Evolutionary conservation across 352 stramenopile species (phyloP), one percentile per base, ranked within the genome.

Genomic region (Phytophthora pseudosyringae): DNA sequence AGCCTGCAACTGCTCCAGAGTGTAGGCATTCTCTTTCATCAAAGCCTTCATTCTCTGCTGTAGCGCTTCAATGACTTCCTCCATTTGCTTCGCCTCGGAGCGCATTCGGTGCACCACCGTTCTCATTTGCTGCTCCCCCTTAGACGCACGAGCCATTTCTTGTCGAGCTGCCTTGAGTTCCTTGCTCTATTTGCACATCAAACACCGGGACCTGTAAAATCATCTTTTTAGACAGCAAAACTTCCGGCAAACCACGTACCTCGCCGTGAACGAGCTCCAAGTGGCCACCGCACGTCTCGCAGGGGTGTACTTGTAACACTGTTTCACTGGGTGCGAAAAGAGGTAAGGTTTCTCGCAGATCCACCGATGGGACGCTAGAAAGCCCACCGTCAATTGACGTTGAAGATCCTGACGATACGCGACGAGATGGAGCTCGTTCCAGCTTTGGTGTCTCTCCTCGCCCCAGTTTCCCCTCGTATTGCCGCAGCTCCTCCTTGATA

Each of bases 191-290:
- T 10, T 26, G 32, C 33, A 46, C 10, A 49, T 5, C 33, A 47
- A 58, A 38, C 8, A 29, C 15, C 28, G 31, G n/a, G 8, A 57
- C 21, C 21, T 21, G 21, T 21, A 35, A 13, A 4, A 44, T 44
- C 33, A 55, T 16, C 1, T 16, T 45, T 40, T 28, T 26, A 15
- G 8, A 46, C 31, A 16, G 40, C 5, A 33, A 10, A 51, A 31
- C 0, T 25, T 53, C 18, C 21, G 18, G 18, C 45, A 44, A 47
- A 13, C n/a, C 7, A 59, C 67, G 15, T 59, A 89, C 80, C 67
- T 94, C 86, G 38, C 85, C 83, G 53, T 93, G 86, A 45, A 93
- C 77, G 15, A 95, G 80, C 50, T 95, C 86, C 36, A 95, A 56
- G 29, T 89, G 75, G 2, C 86, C 84, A 16, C 84, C 86, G 31